Conservation (phyloP, 2,329 filamentous ascomycete species). For the Aureobasidium sp. region DNA sequence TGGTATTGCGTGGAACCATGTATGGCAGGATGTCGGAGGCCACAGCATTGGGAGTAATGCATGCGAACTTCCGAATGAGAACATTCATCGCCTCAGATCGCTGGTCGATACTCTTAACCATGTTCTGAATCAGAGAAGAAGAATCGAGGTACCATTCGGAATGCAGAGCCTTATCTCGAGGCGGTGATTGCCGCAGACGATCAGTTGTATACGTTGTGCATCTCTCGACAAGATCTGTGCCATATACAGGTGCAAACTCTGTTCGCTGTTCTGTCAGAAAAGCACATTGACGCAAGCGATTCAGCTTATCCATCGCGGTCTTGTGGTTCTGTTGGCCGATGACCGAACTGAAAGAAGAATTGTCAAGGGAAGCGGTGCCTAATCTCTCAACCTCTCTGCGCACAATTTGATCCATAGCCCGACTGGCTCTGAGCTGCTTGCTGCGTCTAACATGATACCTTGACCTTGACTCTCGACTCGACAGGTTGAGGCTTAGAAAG, state of each 20-base stretch:
- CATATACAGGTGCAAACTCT: constrained; percentile 74
- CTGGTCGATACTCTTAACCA: constrained; percentile 68
- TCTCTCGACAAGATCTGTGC: constrained; percentile 70
- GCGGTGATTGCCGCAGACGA: constrained; percentile 53
- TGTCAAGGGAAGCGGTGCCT: constrained; percentile 52
- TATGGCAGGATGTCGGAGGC: constrained; percentile 68
- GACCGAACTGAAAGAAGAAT: constrained; percentile 61
- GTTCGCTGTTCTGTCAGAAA: constrained; percentile 76
- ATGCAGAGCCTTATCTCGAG: constrained; percentile 46
- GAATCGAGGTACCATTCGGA: constrained; percentile 70
- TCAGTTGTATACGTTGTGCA: constrained; percentile 53
- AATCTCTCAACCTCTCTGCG: constrained; percentile 58
- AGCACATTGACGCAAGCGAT: constrained; percentile 72
- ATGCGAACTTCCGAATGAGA: constrained; percentile 79
- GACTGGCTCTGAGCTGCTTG: constrained; percentile 54
- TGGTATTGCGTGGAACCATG: constrained; percentile 30
- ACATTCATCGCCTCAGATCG: constrained; percentile 66
- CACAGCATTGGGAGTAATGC: constrained; percentile 81
- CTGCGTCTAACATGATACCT: constrained; percentile 28
- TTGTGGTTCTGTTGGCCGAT: constrained; percentile 66
- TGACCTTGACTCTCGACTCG: constrained; percentile 44
- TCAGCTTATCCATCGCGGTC: constrained; percentile 61
- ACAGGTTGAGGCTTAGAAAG: constrained; percentile 50
- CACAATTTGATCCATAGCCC: constrained; percentile 60
- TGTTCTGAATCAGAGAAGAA: constrained; percentile 54